Evolutionary conservation across 768 basidiomycete species (phyloP), one percentile per base, ranked within the genome.

Genomic region (Pleurotus pulmonarius): DNA sequence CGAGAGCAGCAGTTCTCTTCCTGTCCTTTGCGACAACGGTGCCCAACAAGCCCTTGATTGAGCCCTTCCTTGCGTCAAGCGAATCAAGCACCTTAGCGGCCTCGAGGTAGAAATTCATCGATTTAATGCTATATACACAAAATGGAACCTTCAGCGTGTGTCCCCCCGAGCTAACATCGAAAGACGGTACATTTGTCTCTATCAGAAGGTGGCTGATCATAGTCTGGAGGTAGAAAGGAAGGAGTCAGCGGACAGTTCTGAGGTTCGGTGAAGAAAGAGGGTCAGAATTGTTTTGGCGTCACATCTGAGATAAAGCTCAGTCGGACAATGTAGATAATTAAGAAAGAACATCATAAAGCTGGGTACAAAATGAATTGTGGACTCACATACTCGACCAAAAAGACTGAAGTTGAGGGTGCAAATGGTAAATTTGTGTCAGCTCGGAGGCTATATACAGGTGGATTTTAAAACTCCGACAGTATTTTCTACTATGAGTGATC

Each of bases 51-150:
- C 94, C 83, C 67, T 96, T 94, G 66, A 98, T 89, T 12, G 92
- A 95, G n/a, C 94, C 94, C 69, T 93, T 80, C 69, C 89, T 94
- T 44, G 84, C 81, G 67, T 95, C 90, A 58, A 98, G 80, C 62
- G 86, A 87, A 67, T 96, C 93, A 63, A 98, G 76, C 4, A 86
- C 79, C 64, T 85, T 80, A 61, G 88, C 88, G 61, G 93, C 92
- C 69, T 92, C 87, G 75, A 93, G 93, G 76, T 97, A 97, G 75
- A 96, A 94, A 77, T 95, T 95, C 94, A 97, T 96, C 71, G 67
- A 62, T 46, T 55, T 46, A 55, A 52, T 67, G 70, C 67, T 69
- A 67, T 67, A 68, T 69, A 73, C 62, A 46, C 54, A 66, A 60
- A 34, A 34, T 9, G 29, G 29, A 34, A 44, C 61, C 53, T 67